phyloP scores from a whole-genome alignment of 495 filamentous ascomycete genomes.

The Xylaria flabelliformis region DNA sequence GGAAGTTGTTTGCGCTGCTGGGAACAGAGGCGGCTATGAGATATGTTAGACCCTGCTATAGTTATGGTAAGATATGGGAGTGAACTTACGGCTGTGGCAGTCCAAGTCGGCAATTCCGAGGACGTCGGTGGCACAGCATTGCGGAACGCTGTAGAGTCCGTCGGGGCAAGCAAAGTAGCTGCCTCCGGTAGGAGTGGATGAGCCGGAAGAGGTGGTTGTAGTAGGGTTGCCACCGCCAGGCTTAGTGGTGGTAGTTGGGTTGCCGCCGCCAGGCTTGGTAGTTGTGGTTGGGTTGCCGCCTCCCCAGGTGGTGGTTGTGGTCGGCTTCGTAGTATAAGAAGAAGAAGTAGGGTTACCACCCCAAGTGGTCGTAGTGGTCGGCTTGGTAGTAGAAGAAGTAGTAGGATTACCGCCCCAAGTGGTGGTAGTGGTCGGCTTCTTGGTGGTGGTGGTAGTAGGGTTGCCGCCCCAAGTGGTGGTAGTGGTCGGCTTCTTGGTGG shows the following conservation, averaged over 20 bases:
- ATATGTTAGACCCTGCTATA: slow-evolving; percentile 13
- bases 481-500: background rate
- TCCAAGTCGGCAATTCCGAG: slow-evolving; percentile 52
- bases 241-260: background rate
- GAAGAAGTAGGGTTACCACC: background rate
- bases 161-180: slow-evolving; percentile 17
- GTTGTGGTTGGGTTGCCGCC: no score
- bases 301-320: background rate
- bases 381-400: background rate
- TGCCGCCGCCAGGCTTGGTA: background rate
- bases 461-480: background rate
- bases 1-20: slow-evolving; percentile 9
- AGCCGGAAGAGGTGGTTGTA: background rate
- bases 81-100: slow-evolving; percentile 46
- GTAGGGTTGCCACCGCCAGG: background rate
- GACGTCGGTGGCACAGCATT: slow-evolving; percentile 51
- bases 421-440: background rate
- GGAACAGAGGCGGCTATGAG: slow-evolving; percentile 5
- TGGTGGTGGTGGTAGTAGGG: background rate
- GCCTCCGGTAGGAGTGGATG: slow-evolving; percentile 9
- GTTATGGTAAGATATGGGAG: background rate
- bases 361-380: background rate
- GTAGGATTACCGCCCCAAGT: background rate
- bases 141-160: slow-evolving; percentile 34
- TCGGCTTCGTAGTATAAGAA: background rate